Evolutionary conservation across 1,139 yeast species (phyloP), one percentile per base, ranked within the genome.

Genomic region (Petasospora rhodanensis): DNA sequence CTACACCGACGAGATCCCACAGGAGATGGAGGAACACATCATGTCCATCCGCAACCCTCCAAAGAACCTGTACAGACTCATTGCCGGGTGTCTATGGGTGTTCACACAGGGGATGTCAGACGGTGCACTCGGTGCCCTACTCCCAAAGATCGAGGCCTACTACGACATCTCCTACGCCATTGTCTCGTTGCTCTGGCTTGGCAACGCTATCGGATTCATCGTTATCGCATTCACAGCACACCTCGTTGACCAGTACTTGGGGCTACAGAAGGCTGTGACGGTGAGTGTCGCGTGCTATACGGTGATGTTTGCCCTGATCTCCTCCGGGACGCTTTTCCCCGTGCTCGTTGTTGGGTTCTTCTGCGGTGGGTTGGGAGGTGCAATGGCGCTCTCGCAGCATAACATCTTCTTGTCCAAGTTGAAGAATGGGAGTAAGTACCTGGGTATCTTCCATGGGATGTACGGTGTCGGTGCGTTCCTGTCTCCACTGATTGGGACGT

Each of bases 391-490:
- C 22, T 69, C 81, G 5, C 78, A 75, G 39, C 65, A 68, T 39
- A 79, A 78, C 47, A 65, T 76, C n/a, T 77, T 75, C 41, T 49
- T 76, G 12, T 64, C 78, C 6, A 58, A 71, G 30, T 57, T 77
- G 24, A 24, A 34, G 14, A 38, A 46, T 31, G 65, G 70, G 24
- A 64, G 76, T 12, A 66, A 62, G 26, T 67, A 69, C 35, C 55
- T 78, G 37, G 77, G 83, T 0, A 56, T 62, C 21, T 62, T 67
- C 42, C 85, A 79, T 54, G 83, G 79, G 0, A 54, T 62, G 12
- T 79, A 79, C 51, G 86, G 86, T 1, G 40, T 71, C 1, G 86
- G 85, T 3, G 85, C 83, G 2, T 70, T 77, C 4, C 42, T 75
- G 1, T 64, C 79, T 4, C 86, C 86, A 1, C 53, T 78, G 17